Percentiles rank a stretch among this genome's conserved stretches.
phyloP scores from a whole-genome alignment of 306 rosid species.

The Inga laurina region DNA sequence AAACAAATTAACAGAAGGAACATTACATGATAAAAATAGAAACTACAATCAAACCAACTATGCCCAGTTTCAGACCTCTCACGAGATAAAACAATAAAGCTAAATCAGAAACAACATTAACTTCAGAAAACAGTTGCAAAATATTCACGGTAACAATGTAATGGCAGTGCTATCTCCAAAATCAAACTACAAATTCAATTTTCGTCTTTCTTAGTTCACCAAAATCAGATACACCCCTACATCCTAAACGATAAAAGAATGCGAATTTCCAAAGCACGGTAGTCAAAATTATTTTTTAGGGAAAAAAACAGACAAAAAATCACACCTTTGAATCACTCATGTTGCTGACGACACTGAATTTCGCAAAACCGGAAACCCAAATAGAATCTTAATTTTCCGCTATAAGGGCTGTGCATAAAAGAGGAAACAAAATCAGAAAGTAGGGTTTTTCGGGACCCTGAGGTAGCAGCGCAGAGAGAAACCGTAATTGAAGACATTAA shows the following conservation, averaged over 20 bases:
- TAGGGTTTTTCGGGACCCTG: constrained; percentile 84
- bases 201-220: background rate
- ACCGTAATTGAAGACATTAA: constrained; percentile 88
- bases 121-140: background rate
- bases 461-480: constrained; percentile 45
- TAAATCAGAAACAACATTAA: background rate
- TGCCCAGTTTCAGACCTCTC: background rate
- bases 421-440: constrained; percentile 44
- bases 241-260: background rate
- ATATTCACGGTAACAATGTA: background rate
- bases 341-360: constrained; percentile 33
- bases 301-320: background rate
- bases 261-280: background rate
- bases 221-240: background rate
- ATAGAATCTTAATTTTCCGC: constrained; percentile 25
- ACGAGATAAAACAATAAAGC: background rate
- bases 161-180: background rate
- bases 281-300: background rate
- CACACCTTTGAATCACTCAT: constrained; percentile 78
- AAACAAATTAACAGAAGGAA: background rate
- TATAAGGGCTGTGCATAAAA: constrained; percentile 30
- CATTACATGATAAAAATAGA: constrained; percentile 2
- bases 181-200: background rate
- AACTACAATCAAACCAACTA: background rate
- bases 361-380: constrained; percentile 28